phyloP scores from a whole-genome alignment of 306 rosid species.

The Alnus glutinosa region DNA sequence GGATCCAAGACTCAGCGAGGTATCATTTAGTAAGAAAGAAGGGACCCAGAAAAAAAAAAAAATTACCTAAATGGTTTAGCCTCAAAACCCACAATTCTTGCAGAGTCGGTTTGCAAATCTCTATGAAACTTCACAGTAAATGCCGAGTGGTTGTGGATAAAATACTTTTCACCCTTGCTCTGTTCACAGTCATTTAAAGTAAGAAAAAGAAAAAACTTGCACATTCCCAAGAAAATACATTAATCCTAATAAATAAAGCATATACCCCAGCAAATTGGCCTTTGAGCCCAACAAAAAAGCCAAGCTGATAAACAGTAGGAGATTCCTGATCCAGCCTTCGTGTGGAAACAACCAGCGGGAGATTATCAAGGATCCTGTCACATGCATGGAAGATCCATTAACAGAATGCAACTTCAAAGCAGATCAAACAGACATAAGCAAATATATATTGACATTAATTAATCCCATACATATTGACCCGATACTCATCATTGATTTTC shows the following conservation, averaged over 20 bases:
- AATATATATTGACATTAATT: slow-evolving; percentile 2
- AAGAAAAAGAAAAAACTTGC: slow-evolving; percentile 28
- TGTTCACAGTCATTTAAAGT: slow-evolving; percentile 37
- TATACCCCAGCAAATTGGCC: slow-evolving; percentile 79
- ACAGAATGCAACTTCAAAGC: slow-evolving; percentile 15
- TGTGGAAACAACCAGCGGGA: slow-evolving; percentile 83
- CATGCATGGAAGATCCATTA: slow-evolving; percentile 21
- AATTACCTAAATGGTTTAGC: slow-evolving; percentile 82
- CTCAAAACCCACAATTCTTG: slow-evolving; percentile 98
- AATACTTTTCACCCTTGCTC: slow-evolving; percentile 84
- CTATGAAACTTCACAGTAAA: slow-evolving; percentile 85
- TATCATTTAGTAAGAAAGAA: slow-evolving; percentile 1
- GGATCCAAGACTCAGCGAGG: slow-evolving; percentile 18
- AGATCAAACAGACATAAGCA: not conserved
- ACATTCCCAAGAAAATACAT: slow-evolving; percentile 20
- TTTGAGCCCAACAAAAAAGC: slow-evolving; percentile 83
- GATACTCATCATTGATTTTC: slow-evolving; percentile 92
- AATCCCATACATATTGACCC: slow-evolving; percentile 84
- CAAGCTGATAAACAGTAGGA: slow-evolving; percentile 82
- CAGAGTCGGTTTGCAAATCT: slow-evolving; percentile 69
- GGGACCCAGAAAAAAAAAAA: slow-evolving; percentile 8
- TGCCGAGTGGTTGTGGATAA: slow-evolving; percentile 89
- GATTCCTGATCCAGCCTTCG: slow-evolving; percentile 74
- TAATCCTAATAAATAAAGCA: slow-evolving; percentile 22
- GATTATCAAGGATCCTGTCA: slow-evolving; percentile 92